Percentiles rank a stretch among this genome's conserved stretches.
phyloP scores from a whole-genome alignment of 495 filamentous ascomycete genomes.

The Podospora tetraspora region DNA sequence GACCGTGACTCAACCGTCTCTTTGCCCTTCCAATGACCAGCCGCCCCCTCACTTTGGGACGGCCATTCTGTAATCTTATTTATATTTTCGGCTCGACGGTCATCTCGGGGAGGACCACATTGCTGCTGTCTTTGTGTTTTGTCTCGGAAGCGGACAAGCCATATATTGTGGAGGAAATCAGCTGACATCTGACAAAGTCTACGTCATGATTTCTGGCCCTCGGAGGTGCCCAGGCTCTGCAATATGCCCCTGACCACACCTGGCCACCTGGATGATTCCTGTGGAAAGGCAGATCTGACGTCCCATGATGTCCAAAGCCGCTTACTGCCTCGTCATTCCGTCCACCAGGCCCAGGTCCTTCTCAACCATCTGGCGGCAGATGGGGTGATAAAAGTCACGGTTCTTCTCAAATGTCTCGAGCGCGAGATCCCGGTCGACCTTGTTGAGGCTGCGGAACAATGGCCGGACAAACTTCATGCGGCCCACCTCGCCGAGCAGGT shows the following conservation, averaged over 20 bases:
- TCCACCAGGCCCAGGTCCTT: constrained; percentile 61
- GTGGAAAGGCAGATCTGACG: not conserved
- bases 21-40: not conserved
- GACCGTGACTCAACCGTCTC: not conserved
- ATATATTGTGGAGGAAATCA: not conserved
- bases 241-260: not conserved
- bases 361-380: constrained; percentile 74
- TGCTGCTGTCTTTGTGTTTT: not conserved
- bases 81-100: not conserved
- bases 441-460: constrained; percentile 67
- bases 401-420: constrained; percentile 79
- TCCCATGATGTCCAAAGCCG: not conserved
- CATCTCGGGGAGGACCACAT: not conserved
- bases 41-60: not conserved
- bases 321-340: not conserved
- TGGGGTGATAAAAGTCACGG: constrained; percentile 91
- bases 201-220: not conserved
- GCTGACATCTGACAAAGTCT: not conserved
- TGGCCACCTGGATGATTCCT: not conserved
- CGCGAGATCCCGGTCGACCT: constrained; percentile 67
- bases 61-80: not conserved
- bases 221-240: not conserved
- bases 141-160: not conserved
- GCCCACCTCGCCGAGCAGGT: constrained; percentile 74
- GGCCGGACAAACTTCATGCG: constrained; percentile 96